Conservation (phyloP, 371 early-diverging fungal species). For the Mortierella sp. region DNA sequence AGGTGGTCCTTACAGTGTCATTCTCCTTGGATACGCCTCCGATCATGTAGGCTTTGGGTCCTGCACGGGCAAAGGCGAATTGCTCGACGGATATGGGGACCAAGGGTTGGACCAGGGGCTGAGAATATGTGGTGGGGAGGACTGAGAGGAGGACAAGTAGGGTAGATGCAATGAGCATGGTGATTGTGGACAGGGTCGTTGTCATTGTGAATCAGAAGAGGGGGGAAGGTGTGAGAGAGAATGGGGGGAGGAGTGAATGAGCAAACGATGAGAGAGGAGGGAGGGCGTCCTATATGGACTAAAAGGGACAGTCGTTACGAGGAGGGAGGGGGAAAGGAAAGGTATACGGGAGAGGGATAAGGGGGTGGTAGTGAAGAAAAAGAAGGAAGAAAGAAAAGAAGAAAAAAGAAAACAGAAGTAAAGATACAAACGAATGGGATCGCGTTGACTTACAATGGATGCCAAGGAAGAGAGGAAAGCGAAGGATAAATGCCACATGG, state of each 20-base stretch:
- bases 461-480: not conserved
- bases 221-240: not conserved
- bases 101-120: not conserved
- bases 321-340: not conserved
- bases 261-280: not conserved
- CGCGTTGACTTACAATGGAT: not conserved
- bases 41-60: constrained; percentile 29
- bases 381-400: not conserved
- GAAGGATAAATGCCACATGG: not conserved
- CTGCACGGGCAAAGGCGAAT: constrained; percentile 28
- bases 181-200: not conserved
- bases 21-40: constrained; percentile 19
- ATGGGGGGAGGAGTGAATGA: not conserved
- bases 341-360: not conserved
- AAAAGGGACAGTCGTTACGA: too few relatives aligned
- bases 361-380: not conserved
- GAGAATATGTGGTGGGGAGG: not conserved
- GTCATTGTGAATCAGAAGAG: not conserved
- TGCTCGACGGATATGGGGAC: constrained; percentile 10
- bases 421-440: not conserved
- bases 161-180: not conserved
- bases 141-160: not conserved
- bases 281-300: too few relatives aligned
- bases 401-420: not conserved
- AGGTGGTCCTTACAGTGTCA: not conserved